Conservation (phyloP, 352 stramenopile species). For the Blastocystis sp. region DNA sequence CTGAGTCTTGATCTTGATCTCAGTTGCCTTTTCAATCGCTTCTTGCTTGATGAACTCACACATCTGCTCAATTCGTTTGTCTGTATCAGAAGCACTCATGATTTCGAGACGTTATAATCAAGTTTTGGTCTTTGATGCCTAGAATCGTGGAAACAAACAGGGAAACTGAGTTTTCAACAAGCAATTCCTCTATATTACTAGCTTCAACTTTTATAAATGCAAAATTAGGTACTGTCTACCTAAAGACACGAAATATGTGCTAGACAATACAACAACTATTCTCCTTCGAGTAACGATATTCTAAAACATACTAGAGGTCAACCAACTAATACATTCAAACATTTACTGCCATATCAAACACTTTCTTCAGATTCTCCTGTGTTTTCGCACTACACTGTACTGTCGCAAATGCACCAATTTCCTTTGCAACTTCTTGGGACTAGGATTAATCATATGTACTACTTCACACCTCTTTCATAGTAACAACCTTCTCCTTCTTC, state of each 20-base stretch:
- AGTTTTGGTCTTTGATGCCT: too few relatives aligned
- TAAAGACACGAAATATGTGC: neutral
- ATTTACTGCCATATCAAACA: constrained; percentile 41
- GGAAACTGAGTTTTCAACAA: neutral
- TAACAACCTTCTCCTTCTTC: constrained; percentile 32
- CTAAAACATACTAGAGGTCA: neutral
- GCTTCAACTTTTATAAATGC: neutral
- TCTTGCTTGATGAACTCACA: constrained; percentile 98
- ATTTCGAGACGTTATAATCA: constrained; percentile 7
- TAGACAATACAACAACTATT: neutral
- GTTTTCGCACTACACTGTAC: constrained; percentile 47
- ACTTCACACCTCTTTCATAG: neutral
- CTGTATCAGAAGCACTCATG: constrained; percentile 76
- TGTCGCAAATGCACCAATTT: neutral
- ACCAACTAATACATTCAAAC: neutral
- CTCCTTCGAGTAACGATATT: neutral
- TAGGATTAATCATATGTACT: neutral
- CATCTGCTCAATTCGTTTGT: constrained; percentile 87
- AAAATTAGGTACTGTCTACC: neutral
- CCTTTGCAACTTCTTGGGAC: neutral
- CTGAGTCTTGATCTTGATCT: constrained; percentile 94
- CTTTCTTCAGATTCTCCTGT: constrained; percentile 25
- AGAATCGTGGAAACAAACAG: constrained; percentile 32
- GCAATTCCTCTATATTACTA: neutral
- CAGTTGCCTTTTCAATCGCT: constrained; percentile 95